Evolutionary conservation across 495 filamentous ascomycete genomes (phyloP).

Genomic region (Cercophora newfieldiana): DNA sequence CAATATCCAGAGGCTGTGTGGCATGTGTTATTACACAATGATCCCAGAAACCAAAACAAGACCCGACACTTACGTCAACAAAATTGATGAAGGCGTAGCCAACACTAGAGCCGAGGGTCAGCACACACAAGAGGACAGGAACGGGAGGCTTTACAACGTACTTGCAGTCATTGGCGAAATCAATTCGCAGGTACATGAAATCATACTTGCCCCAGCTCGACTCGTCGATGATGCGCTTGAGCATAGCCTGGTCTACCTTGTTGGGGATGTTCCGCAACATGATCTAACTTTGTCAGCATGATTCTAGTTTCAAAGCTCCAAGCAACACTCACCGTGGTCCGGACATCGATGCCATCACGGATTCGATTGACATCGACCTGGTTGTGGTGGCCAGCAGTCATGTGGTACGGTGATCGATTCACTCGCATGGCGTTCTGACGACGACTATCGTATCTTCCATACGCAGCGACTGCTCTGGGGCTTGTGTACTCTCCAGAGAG

Average conservation of each 20-base stretch:
- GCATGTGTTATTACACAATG: slow-evolving; percentile 22
- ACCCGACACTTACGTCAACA: slow-evolving; percentile 59
- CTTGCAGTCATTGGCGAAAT: slow-evolving; percentile 90
- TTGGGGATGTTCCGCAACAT: slow-evolving; percentile 98
- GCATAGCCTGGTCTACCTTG: slow-evolving; percentile 75
- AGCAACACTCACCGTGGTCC: slow-evolving; percentile 63
- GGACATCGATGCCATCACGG: slow-evolving; percentile 64
- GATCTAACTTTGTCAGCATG: slow-evolving; percentile 56
- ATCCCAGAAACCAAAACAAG: neutral
- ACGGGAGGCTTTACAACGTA: slow-evolving; percentile 42
- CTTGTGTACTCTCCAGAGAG: slow-evolving; percentile 30
- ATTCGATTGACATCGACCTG: slow-evolving; percentile 67
- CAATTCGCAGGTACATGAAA: slow-evolving; percentile 94
- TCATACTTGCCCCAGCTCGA: slow-evolving; percentile 81
- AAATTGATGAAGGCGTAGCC: slow-evolving; percentile 99
- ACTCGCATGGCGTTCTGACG: slow-evolving; percentile 46
- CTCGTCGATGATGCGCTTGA: slow-evolving; percentile 78
- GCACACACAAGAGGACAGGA: slow-evolving; percentile 7
- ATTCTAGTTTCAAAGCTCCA: neutral
- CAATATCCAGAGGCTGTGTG: slow-evolving; percentile 66
- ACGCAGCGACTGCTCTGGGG: slow-evolving; percentile 33
- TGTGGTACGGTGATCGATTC: slow-evolving; percentile 41
- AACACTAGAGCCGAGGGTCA: slow-evolving; percentile 60
- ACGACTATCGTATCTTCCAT: slow-evolving; percentile 33
- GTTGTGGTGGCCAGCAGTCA: slow-evolving; percentile 57